Base-by-base conservation (phyloP, 73 alveolate genomes). In the Loxodes magnus region DNA sequence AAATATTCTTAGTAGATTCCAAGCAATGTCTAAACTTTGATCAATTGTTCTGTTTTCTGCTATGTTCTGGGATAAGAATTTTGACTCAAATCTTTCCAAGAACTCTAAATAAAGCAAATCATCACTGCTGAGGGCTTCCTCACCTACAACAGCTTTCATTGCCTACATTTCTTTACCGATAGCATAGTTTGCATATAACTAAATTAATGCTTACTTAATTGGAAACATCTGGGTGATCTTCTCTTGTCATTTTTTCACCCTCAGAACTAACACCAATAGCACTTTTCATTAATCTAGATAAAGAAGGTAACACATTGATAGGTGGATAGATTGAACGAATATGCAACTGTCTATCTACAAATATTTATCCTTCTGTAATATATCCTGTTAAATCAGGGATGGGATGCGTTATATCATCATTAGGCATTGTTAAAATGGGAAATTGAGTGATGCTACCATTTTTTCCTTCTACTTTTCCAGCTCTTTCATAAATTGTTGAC, bases 71-170 rank as follows among this genome's bases (percentile, higher is more conserved):
- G 94, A 57, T 51, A 92, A 74, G 77, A 80, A 92, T 51, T 86
- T 82, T 43, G 77, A 70, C 66, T 92, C 99, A 74, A 92, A 92
- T 39, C 85, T 92, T 73, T 88, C 95, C 31, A 92, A 74, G 90
- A 88, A 92, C 56, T 92, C 97, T 37, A 92, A 78, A 48, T 88
- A 84, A 57, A 87, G 79, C 26, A 76, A 50, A 71, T 83, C 96
- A 46, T 80, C 93, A 46, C 76, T 93, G 19, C 93, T 64, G 51
- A 84, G 74, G 66, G 98, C 99, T 84, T 95, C 99, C 71, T 95
- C 98, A 46, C 99, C 99, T 51, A 95, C 98, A 63, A 95, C 99
- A 23, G 99, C 99, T 79, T 92, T 92, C 98, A 95, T 92, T 60
- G 98, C 96, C 30, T 88, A 96, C 35, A 96, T 95, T 71, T 95